Evolutionary conservation across 208 protist genomes (phyloP), one percentile per base, ranked within the genome.

Genomic region (Herpetomonas tarakana): DNA sequence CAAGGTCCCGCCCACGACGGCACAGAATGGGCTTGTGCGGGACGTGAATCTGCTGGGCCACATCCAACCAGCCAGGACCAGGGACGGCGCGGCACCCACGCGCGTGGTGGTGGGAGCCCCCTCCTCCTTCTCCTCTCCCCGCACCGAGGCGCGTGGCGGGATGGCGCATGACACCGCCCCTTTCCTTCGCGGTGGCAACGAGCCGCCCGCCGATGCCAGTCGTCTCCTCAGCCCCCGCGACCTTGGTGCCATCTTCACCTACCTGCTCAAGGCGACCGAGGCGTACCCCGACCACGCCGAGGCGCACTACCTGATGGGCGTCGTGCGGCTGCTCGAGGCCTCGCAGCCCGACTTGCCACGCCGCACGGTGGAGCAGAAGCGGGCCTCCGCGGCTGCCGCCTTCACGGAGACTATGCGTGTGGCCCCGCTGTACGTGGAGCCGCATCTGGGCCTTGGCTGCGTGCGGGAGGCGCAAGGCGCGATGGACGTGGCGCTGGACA

Each of bases 401-500:
- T 88, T 89, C 56, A 69, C 70, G 47, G 66, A 64, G 31, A 62
- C 82, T 2, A 77, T 89, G 44, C 71, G 64, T 24, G 74, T 64
- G 18, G 71, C 58, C 11, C 62, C 76, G 3, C 58, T 67, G 11
- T 60, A 59, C 0, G 31, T 61, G 0, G 80, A 76, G 41, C 73
- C 80, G 11, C 80, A 90, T 59, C 55, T 78, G 16, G 82, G 82
- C 14, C 71, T 86, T 39, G 86, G 86, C 22, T 61, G 71, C 26
- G 79, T 86, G 39, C 67, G 76, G 1, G 81, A 89, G 73, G 80
- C 74, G 44, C 79, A 87, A 38, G 82, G 83, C 0, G 76, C 74
- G 29, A 58, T 62, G 27, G 68, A 76, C 31, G 66, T 84, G 41
- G 82, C 76, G 35, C 62, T 84, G 7, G 78, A 86, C 35, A 78